Evolutionary conservation across 345 rosid genomes (phyloP), one percentile per base, ranked within the genome.

Genomic region (Excoecaria cochinchinensis): DNA sequence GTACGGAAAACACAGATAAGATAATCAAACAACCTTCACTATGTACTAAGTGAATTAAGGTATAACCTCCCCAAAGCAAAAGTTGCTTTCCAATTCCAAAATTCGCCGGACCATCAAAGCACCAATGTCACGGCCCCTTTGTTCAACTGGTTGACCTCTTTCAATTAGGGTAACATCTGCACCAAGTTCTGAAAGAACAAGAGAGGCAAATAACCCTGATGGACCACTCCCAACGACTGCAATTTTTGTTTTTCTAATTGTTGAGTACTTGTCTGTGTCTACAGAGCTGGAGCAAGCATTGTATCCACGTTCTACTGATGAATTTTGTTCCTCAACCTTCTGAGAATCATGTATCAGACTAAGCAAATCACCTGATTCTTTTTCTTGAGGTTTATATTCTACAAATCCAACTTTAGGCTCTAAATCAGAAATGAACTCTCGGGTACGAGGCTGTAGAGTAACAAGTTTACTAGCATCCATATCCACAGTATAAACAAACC

Each of bases 21-120:
- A 68, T 55, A 70, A 75, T 62, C 69, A 81, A 80, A 79, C 17
- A 74, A 69, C 73, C 76, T 25, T 56, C 47, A 61, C 72, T 39
- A 78, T 70, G 63, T 75, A 71, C 66, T 67, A 84, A 83, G 75
- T 76, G 81, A 82, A 67, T 70, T 42, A 39, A 74, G 82, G 80
- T 74, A 74, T 53, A 44, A 95, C 99, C 99, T 95, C 99, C 81
- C 99, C 99, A 81, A 89, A 92, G 93, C 99, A 92, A 87, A 95
- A 95, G 72, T 92, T 95, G 92, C 98, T 95, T 76, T 95, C 99
- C 76, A 80, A 73, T 76, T 91, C 93, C 74, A 92, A 84, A 70
- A 90, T 85, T 63, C 84, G 88, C 16, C 96, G 96, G 81, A 92
- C 94, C 40, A 88, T 82, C 70, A 91, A 80, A 77, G 97, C 93